Evolutionary conservation across 163 green algal genomes (phyloP), one percentile per base, ranked within the genome.

Genomic region (Coccomyxa subellipsoidea): DNA sequence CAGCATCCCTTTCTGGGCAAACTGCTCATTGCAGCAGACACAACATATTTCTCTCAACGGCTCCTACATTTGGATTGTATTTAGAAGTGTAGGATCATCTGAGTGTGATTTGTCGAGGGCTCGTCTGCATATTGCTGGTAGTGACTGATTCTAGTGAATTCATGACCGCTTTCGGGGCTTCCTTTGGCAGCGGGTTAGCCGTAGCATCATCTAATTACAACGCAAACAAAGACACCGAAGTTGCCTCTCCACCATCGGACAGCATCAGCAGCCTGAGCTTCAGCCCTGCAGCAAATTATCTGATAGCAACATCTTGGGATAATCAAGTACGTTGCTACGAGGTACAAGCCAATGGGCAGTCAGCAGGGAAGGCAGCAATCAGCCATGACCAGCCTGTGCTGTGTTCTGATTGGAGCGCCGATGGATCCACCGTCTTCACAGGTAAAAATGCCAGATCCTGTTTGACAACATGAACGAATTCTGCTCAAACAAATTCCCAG

Each of bases 291-390:
- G 91, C 93, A 54, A 98, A 99, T 86, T 89, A 92, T 54, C 89
- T 99, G 15, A 90, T 96, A 3, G 94, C 94, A 15, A 98, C 95
- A 0, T 97, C 90, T 1, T 99, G 96, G 96, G 95, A 98, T 84
- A 94, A 94, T 78, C 93, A 95, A 77, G 85, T 86, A 54, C 82
- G 90, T 82, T 96, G 94, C 77, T 99, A 94, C 91, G 96, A 99
- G 38, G 88, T 99, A 18, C 87, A 92, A 79, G 8, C 83, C 18
- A 94, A 87, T 34, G 95, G 93, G 15, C 87, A 93, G 77, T 91
- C 92, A 7, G 84, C 92, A 3, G 91, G 95, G 36, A 99, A 99
- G 87, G 92, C 94, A 10, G 88, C 91, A 25, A 94, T 91, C 54
- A 87, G 88, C 31, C 89, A 94, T 38, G 86, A 96, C 53, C 91